Percentiles rank a stretch among this genome's conserved stretches.
Conservation (phyloP, 495 filamentous ascomycete genomes). For the Penicillium ochrochloron region DNA sequence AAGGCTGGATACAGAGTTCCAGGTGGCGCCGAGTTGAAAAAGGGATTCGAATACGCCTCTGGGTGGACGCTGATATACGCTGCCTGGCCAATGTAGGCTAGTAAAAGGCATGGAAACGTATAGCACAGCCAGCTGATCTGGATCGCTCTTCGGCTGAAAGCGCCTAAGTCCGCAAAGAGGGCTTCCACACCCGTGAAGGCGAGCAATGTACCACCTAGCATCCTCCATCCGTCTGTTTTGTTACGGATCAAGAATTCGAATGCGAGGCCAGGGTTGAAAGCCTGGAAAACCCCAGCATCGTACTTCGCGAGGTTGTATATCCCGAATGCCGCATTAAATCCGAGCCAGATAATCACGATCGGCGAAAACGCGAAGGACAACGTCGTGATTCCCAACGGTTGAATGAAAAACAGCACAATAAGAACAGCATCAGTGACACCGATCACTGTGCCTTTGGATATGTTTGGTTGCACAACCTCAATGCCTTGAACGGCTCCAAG, state of each 20-base stretch:
- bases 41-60: constrained; percentile 69
- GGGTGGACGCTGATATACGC: constrained; percentile 68
- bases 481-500: constrained; percentile 52
- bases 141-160: constrained; percentile 51
- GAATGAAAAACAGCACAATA: constrained; percentile 68
- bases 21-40: constrained; percentile 68
- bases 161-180: constrained; percentile 67
- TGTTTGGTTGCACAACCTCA: constrained; percentile 47
- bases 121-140: constrained; percentile 68
- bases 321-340: constrained; percentile 57
- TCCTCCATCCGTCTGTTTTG: constrained; percentile 64
- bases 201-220: constrained; percentile 70
- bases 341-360: constrained; percentile 74
- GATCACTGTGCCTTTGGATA: constrained; percentile 58
- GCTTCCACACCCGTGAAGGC: constrained; percentile 62
- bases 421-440: constrained; percentile 72
- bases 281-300: constrained; percentile 67
- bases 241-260: constrained; percentile 65
- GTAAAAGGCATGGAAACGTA: constrained; percentile 67
- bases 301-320: constrained; percentile 71
- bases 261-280: constrained; percentile 70
- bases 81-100: constrained; percentile 76
- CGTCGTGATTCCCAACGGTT: constrained; percentile 71
- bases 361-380: constrained; percentile 70
- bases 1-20: constrained; percentile 69